Evolutionary conservation across 2,329 filamentous ascomycete genomes (phyloP), one percentile per base, ranked within the genome.

Genomic region (Capronia americana): DNA sequence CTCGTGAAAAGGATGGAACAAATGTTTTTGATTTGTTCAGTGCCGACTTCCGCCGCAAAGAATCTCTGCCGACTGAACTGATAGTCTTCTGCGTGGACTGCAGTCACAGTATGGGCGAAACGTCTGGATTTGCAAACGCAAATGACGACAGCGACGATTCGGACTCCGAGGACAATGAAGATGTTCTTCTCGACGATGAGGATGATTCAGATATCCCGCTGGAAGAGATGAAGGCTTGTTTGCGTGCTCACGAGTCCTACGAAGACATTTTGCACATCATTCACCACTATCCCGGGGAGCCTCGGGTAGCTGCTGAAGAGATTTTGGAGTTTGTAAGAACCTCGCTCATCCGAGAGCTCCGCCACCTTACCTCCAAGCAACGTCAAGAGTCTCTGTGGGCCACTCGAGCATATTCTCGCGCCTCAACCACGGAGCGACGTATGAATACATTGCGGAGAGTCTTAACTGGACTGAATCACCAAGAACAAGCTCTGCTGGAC

Each of bases 31-130:
- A 79, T 61, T 67, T 74, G 1, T 74, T 75, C 32, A 77, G 77
- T 4, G 74, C 73, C 17, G 67, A 71, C 0, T 66, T 69, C 17
- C 66, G 74, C 26, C 72, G 74, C 44, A 71, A 70, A 26, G 41
- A 76, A 2, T 71, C 73, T 11, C 54, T 67, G 14, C 77, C 78
- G 17, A 76, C 78, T 24, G 78, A 79, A 64, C 60, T 78, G 6
- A 50, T 77, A 4, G 72, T 79, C 65, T 73, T 79, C 51, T 76
- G 73, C 58, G 76, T 79, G 2, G 77, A 79, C 64, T 72, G 74
- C 24, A 77, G 75, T 50, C 58, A 68, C 1, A 77, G 75, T 41
- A 79, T 79, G 77, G 26, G 58, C 7, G 10, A 57, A 0, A 50
- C 72, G 1, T 76, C 74, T 8, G 75, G 74, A 24, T 77, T 79